Base-by-base conservation (phyloP, 2,329 filamentous ascomycete species). In the Aspergillus terreus region DNA sequence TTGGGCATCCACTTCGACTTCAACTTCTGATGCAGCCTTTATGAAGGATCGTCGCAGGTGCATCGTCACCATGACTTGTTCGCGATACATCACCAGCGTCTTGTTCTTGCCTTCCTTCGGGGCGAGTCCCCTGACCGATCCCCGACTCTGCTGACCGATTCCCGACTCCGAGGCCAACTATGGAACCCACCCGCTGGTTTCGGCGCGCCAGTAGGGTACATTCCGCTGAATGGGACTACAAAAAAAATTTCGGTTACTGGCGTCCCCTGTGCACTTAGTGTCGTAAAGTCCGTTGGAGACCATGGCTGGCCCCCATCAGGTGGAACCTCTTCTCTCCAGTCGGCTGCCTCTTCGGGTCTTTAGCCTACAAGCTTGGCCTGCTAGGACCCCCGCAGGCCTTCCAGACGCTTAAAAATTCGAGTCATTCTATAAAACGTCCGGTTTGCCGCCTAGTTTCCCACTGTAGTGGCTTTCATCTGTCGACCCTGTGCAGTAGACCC, bases 351-450 rank as follows among this genome's bases (percentile, higher is more conserved):
- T 35, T 38, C 35, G 44, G 27, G 42, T 44, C 46, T 43, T 41
- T 19, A 53, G 47, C 42, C 50, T 46, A 25, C 49, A 53, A 55
- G 55, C 57, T 57, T 56, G 50, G 52, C 49, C 44, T 47, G 21
- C 23, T 45, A 45, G 48, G 40, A 36, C 47, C 50, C 55, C 49
- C 49, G 44, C 44, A 36, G 30, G 32, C 33, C 33, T 41, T 40
- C 40, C 38, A 38, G 43, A 17, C 19, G 30, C 44, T 47, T 17
- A 46, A 35, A 50, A 42, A 40, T 47, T 32, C 30, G 36, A 38
- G 30, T 43, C 44, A 46, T 47, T 36, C 15, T 51, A 9, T 38
- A 51, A 47, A 47, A 45, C 33, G 21, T 36, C 44, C 40, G 17
- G 15, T 21, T n/a, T 32, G 32, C 30, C 30, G 35, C 30, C 30